A percentile compares a stretch with the other conserved stretches of the same genome.
phyloP scores from a whole-genome alignment of 768 basidiomycete genomes.

The Serendipita indica region DNA sequence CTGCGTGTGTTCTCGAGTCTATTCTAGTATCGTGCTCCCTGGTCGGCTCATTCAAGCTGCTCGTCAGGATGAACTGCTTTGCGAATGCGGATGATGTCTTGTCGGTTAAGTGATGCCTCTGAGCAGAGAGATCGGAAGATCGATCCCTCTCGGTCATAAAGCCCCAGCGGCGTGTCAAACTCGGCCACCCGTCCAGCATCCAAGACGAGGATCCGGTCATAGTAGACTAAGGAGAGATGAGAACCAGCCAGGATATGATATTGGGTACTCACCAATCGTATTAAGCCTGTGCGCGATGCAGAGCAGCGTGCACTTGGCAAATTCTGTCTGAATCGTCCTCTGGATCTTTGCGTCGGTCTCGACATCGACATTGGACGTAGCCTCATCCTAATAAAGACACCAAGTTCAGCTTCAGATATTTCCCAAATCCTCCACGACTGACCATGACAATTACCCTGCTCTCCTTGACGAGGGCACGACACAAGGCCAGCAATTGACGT shows the following conservation, averaged over 20 bases:
- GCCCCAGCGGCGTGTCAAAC: constrained; percentile 55
- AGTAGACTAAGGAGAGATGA: constrained; percentile 31
- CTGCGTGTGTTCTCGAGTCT: too few species aligned
- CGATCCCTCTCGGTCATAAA: constrained; percentile 45
- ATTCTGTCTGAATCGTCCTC: constrained; percentile 47
- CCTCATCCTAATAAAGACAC: constrained; percentile 35
- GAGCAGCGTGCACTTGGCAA: constrained; percentile 36
- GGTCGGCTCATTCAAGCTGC: too few species aligned
- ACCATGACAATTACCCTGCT: constrained; percentile 44
- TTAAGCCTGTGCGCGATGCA: constrained; percentile 46
- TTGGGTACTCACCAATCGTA: constrained; percentile 34
- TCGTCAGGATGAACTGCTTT: constrained; percentile 1
- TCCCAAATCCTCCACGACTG: constrained; percentile 17
- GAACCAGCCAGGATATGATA: not conserved
- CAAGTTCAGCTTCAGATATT: not conserved
- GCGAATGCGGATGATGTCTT: constrained; percentile 42
- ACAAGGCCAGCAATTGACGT: constrained; percentile 47
- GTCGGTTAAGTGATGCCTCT: constrained; percentile 41
- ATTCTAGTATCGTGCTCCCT: too few species aligned
- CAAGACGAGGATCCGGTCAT: constrained; percentile 61
- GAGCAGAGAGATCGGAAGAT: constrained; percentile 59
- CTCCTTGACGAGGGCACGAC: constrained; percentile 46
- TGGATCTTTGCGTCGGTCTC: constrained; percentile 50
- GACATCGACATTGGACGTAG: constrained; percentile 45
- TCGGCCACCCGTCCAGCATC: constrained; percentile 52